Base-by-base conservation (phyloP, 352 stramenopile genomes). In the Globisporangium barbulae region DNA sequence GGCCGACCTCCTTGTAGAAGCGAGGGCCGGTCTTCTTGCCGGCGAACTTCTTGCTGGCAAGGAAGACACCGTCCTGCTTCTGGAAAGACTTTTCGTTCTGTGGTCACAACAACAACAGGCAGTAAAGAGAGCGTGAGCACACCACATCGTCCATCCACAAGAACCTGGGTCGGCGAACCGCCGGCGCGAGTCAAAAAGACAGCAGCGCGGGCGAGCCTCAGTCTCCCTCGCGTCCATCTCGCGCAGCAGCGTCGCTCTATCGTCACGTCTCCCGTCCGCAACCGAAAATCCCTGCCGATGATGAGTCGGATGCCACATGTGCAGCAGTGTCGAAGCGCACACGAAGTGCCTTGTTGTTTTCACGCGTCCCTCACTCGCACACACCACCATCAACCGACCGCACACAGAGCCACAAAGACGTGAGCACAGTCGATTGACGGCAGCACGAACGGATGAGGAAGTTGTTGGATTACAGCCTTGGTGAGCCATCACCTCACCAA, bases 41-140 rank as follows among this genome's bases (percentile, higher is more conserved):
- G 64, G 83, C 86, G 67, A 98, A 92, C 73, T 93, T 96, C 81
- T 97, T 97, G 89, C 98, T 99, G 71, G 93, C 95, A 70, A 98
- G 86, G 86, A 99, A 99, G 72, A 99, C 90, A 67, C 94, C 96
- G 91, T 99, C 92, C 86, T 99, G 98, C 90, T 98, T 98, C 86
- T 99, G 98, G 96, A 98, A 99, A 64, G 97, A 93, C 83, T 98
- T 98, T 85, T 99, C 96, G 81, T 90, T 97, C 94, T 99, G 65
- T 67, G 57, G 6, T 76, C 25, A 10, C 21, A 10, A 13, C 0
- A 10, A 56, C 47, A 42, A 54, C 28, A 65, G 15, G 42, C 33
- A 57, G 33, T 21, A 17, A 44, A 28, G 30, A 57, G 50, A 44
- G 35, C 61, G 63, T 57, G n/a, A 53, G 53, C 42, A 68, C 68